Evolutionary conservation across 139 green algal genomes (phyloP).

Genomic region (Chlamydomonas sp.): DNA sequence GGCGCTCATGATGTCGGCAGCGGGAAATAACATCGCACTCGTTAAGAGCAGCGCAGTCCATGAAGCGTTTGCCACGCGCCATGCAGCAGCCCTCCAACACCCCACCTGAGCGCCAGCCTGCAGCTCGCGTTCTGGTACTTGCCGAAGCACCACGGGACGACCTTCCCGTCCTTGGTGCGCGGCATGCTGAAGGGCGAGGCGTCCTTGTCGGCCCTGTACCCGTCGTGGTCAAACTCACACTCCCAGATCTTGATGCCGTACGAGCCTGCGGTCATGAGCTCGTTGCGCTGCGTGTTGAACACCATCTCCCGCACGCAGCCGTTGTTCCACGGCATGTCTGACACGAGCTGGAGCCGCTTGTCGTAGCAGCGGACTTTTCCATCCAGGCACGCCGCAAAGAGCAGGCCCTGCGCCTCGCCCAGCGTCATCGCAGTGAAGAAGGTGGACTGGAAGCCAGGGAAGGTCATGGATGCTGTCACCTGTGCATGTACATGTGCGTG

Average conservation of each 20-base stretch:
- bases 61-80: neutral
- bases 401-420: conserved; percentile 18
- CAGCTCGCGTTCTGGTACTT: conserved; percentile 38
- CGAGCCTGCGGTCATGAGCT: conserved; percentile 39
- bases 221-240: conserved; percentile 38
- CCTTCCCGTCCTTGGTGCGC: conserved; percentile 23
- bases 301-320: conserved; percentile 29
- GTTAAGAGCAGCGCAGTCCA: neutral
- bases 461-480: no score
- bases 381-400: conserved; percentile 35
- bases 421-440: conserved; percentile 25
- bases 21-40: neutral
- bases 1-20: no score
- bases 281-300: conserved; percentile 21
- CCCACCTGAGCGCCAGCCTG: conserved; percentile 3
- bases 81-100: neutral
- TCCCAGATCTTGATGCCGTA: conserved; percentile 34
- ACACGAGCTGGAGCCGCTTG: conserved; percentile 29
- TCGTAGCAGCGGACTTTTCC: conserved; percentile 31
- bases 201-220: conserved; percentile 16
- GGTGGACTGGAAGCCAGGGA: conserved; percentile 23
- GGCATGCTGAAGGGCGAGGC: conserved; percentile 27
- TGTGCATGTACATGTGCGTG: no score
- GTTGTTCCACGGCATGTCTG: conserved; percentile 39
- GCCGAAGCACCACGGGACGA: conserved; percentile 38